Evolutionary conservation across 805 yeast genomes (phyloP), one percentile per base, ranked within the genome.

Genomic region (Teunomyces atbi): DNA sequence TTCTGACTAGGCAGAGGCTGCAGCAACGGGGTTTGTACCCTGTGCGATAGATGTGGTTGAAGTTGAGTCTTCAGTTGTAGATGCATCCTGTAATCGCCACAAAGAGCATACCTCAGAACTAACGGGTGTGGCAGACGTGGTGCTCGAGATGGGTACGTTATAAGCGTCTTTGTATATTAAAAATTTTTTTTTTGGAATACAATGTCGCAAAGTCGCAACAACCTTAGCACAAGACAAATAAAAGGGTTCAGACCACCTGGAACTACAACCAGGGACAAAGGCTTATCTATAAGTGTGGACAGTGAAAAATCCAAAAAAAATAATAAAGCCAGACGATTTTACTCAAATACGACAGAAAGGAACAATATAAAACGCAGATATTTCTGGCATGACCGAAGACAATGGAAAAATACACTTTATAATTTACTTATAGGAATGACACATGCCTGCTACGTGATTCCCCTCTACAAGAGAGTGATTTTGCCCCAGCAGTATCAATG

Each of bases 41-140:
- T n/a, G 10, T 36, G 11, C 6, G 12, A 21, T 19, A 28, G 39
- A 36, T 36, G 39, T 20, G 39, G 11, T 36, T 36, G 39, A 36
- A 36, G 39, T 19, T 36, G 39, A 12, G 39, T 36, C 39, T 36
- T 36, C 39, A 36, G 39, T 36, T 36, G 39, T 20, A 19, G 27
- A 28, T 36, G 39, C 39, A 36, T 36, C 39, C 39, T 36, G 39
- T 36, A n/a, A 26, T 36, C 16, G 27, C 39, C 23, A 36, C 39
- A 36, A 36, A 36, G 39, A 36, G 39, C 39, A 36, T 36, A 19
- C 27, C 23, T 36, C 15, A 36, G 39, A 20, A 13, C 39, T 21
- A 16, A 36, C 28, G 26, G 39, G 39, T 36, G 27, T 20, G 16
- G 12, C 23, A 36, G 15, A 36, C 23, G 7, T 36, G 27, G 13